These are phyloP conservation scores for Sordariomycetes sp. DNA, from an alignment of 2,329 filamentous ascomycete genomes.

Conservation along the genomic window DNA sequence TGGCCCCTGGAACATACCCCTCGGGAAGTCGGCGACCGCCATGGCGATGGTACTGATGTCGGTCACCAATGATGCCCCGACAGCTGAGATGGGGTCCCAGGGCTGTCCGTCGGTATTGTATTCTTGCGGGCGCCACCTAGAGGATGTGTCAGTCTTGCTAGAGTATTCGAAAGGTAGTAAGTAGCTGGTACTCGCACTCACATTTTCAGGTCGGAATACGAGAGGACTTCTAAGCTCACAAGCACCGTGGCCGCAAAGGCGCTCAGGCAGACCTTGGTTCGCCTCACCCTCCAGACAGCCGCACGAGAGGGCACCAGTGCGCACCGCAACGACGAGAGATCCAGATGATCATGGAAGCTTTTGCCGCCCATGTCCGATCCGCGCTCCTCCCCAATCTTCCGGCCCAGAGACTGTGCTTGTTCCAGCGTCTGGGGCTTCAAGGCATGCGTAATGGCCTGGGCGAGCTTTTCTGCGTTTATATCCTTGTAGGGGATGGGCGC, in stretches of 20 bases:
- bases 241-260: conserved; percentile 62
- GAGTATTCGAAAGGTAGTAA: neutral
- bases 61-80: conserved; percentile 66
- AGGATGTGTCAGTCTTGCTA: neutral
- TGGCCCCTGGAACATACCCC: conserved; percentile 26
- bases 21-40: conserved; percentile 66
- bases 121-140: conserved; percentile 43
- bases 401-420: conserved; percentile 46
- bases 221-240: conserved; percentile 51
- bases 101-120: conserved; percentile 73
- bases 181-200: conserved; percentile 33
- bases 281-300: conserved; percentile 66
- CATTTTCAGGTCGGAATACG: conserved; percentile 64
- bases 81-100: conserved; percentile 68
- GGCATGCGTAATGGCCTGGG: conserved; percentile 50
- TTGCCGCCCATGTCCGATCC: conserved; percentile 53
- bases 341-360: conserved; percentile 61
- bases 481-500: conserved; percentile 58
- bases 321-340: conserved; percentile 58
- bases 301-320: conserved; percentile 54
- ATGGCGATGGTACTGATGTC: conserved; percentile 75
- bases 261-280: conserved; percentile 57
- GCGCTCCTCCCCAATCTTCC: conserved; percentile 55
- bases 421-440: conserved; percentile 47
- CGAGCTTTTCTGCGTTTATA: conserved; percentile 55